phyloP scores from a whole-genome alignment of 1,139 yeast genomes.

The Candida glucosophila region DNA sequence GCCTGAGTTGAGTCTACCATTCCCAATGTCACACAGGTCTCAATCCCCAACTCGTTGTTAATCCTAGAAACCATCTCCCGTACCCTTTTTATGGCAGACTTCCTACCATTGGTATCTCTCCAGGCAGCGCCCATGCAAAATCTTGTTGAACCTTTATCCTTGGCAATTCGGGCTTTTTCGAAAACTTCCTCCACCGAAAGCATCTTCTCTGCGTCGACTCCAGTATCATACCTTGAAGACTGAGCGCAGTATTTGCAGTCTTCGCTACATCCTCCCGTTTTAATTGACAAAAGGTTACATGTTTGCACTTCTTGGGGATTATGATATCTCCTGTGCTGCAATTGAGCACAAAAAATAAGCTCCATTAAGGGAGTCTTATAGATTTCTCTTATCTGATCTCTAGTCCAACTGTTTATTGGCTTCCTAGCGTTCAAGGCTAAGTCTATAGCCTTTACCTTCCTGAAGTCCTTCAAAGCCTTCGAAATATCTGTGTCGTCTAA shows the following conservation, averaged over 20 bases:
- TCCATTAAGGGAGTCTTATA: slow-evolving; percentile 63
- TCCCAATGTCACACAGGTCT: slow-evolving; percentile 74
- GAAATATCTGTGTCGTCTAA: not conserved
- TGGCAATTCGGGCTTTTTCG: slow-evolving; percentile 57
- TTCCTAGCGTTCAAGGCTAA: slow-evolving; percentile 10
- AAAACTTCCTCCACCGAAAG: slow-evolving; percentile 54
- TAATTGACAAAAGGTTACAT: slow-evolving; percentile 67
- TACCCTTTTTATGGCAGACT: slow-evolving; percentile 55
- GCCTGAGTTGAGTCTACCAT: slow-evolving; percentile 65
- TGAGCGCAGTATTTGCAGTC: slow-evolving; percentile 81
- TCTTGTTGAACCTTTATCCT: slow-evolving; percentile 63
- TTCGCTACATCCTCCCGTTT: slow-evolving; percentile 76
- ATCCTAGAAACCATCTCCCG: slow-evolving; percentile 59
- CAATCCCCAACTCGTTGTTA: slow-evolving; percentile 56
- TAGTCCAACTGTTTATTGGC: slow-evolving; percentile 53
- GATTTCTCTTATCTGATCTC: slow-evolving; percentile 47
- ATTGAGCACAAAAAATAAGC: slow-evolving; percentile 50
- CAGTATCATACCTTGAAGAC: slow-evolving; percentile 60
- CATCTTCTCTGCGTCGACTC: slow-evolving; percentile 59
- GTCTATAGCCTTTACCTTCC: slow-evolving; percentile 6
- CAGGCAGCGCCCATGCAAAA: slow-evolving; percentile 87
- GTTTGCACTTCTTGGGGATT: slow-evolving; percentile 65
- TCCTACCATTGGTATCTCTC: slow-evolving; percentile 79
- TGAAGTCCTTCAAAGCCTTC: not conserved
- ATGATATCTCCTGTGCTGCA: slow-evolving; percentile 59